Base-by-base conservation (phyloP, 2,329 filamentous ascomycete genomes). In the Diplocarpon rosae region DNA sequence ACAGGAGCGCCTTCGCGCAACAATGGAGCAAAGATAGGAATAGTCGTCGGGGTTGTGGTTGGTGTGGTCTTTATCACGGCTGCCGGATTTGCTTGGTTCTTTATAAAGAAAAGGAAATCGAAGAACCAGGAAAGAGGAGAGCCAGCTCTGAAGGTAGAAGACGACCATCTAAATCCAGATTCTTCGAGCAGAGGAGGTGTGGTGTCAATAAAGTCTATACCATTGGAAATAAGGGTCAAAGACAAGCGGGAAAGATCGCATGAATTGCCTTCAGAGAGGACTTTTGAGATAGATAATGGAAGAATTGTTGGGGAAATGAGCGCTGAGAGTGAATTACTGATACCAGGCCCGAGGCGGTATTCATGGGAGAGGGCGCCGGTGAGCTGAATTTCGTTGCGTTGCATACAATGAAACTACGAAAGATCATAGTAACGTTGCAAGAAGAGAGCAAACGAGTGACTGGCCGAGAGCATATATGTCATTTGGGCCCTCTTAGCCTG, bases 41-140 rank as follows among this genome's bases (percentile, higher is more conserved):
- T 51, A 15, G 48, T 45, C 7, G 33, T 51, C 20, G 48, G 45
- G 5, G 43, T 48, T 33, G 43, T 30, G n/a, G 14, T 48, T 7
- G 47, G 36, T 17, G 36, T 39, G 2, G n/a, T 29, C 16, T 13
- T 41, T 2, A 15, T 42, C 12, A 10, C 28, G 3, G 32, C 37
- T 20, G 46, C 33, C 6, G 16, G 17, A 11, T 14, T 29, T 16
- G 40, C 27, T 12, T 31, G 24, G 15, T 42, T 42, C 17, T 32
- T 42, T n/a, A 9, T 48, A 1, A 12, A 37, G 27, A 35, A 34
- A 15, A 39, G 27, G 17, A 38, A 32, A 7, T 3, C 13, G 16
- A 48, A 43, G 30, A 24, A 11, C n/a, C n/a, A n/a, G n/a, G 15
- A 13, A 33, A 7, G 38, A 28, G 8, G 7, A 8, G 6, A 8